Evolutionary conservation across 768 basidiomycete genomes (phyloP).

Genomic region (Leccinellum luteum): DNA sequence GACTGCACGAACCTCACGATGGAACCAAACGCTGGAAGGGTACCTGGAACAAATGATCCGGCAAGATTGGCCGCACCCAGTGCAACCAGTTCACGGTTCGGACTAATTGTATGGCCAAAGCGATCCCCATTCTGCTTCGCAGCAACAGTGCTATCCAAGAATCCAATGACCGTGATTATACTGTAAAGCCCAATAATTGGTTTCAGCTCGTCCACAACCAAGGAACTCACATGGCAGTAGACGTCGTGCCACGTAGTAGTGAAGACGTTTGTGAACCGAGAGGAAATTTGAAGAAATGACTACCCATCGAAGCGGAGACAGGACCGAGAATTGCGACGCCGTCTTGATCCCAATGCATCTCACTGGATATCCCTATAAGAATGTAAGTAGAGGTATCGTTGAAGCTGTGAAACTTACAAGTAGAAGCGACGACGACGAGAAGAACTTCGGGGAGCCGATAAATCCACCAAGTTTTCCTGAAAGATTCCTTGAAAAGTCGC

Average conservation of each 20-base stretch:
- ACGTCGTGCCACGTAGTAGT: conserved; percentile 76
- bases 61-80: conserved; percentile 78
- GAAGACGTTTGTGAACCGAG: conserved; percentile 54
- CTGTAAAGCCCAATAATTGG: conserved; percentile 34
- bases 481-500: conserved; percentile 54
- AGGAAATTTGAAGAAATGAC: conserved; percentile 72
- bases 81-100: conserved; percentile 94
- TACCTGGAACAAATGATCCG: conserved; percentile 81
- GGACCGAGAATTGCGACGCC: conserved; percentile 85
- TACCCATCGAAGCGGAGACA: conserved; percentile 61
- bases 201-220: not conserved
- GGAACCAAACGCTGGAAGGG: conserved; percentile 88
- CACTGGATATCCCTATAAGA: conserved; percentile 58
- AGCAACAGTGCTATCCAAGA: conserved; percentile 91
- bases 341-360: conserved; percentile 69
- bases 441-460: conserved; percentile 89
- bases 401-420: conserved; percentile 48
- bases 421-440: conserved; percentile 79
- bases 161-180: conserved; percentile 80
- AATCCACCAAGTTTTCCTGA: conserved; percentile 65
- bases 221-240: conserved; percentile 66
- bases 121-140: conserved; percentile 89
- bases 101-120: conserved; percentile 85
- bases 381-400: not conserved
- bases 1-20: conserved; percentile 67